phyloP scores from a whole-genome alignment of 345 rosid genomes.

The Hirschfeldia incana region DNA sequence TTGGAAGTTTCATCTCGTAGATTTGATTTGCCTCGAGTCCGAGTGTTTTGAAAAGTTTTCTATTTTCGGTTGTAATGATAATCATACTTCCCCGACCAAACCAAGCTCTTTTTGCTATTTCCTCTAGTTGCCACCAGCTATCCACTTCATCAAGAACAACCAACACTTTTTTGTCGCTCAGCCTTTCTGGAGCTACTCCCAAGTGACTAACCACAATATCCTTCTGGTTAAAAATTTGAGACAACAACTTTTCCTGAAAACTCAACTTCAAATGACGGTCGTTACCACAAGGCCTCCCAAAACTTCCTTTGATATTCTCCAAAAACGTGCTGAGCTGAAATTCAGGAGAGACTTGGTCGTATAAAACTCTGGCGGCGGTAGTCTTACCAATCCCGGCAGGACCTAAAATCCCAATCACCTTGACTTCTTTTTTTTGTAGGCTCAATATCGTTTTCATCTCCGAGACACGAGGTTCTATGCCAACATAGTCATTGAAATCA shows the following conservation, averaged over 20 bases:
- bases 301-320: too few relatives aligned
- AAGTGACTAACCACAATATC: neutral
- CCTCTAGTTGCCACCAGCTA: too few relatives aligned
- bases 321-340: too few relatives aligned
- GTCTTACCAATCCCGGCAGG: too few relatives aligned
- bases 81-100: neutral
- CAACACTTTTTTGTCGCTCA: neutral
- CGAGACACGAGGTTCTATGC: too few relatives aligned
- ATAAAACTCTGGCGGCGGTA: too few relatives aligned
- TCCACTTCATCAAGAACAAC: neutral
- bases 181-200: neutral
- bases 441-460: too few relatives aligned
- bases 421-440: too few relatives aligned
- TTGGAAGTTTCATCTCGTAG: neutral
- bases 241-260: neutral
- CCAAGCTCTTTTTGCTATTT: neutral
- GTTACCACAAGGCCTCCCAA: neutral
- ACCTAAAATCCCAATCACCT: too few relatives aligned
- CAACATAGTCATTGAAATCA: too few relatives aligned
- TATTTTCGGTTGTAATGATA: neutral
- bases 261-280: neutral
- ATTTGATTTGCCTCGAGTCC: neutral
- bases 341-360: too few relatives aligned
- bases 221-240: neutral
- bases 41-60: neutral